Base-by-base conservation (phyloP, 129 eudicot genomes). In the Artemisia argyi region DNA sequence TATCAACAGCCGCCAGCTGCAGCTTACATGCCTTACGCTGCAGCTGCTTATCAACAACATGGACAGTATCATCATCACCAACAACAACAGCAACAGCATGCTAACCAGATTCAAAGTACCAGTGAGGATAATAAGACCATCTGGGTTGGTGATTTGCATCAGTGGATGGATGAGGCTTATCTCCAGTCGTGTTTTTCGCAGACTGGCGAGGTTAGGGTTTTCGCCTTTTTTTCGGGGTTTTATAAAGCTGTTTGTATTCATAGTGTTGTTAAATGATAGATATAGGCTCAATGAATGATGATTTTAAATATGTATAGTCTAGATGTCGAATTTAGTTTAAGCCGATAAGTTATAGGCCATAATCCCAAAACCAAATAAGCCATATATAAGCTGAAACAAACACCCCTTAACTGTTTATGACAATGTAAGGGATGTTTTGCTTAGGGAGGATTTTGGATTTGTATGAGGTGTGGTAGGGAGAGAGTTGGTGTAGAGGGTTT, bases 71-170 rank as follows among this genome's bases (percentile, higher is more conserved):
- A 67, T 28, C 84, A 64, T 0, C 81, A 65, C 4, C 65, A 52
- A 2, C 79, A 51, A 11, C 85, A 59, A 15, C 84, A 68, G 28
- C 68, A 54, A 46, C 80, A 54, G 28, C 22, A 22, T 60, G 70
- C 24, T 63, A 51, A 11, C 56, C 95, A 88, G 90, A 78, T 84
- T 72, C 90, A 83, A 69, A 48, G 82, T 55, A 56, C 84, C 0
- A 74, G 74, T 42, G 95, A 85, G 15, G 95, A 88, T 66, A 88
- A 85, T 47, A 81, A 80, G 50, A 88, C 90, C 39, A 73, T 88
- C 65, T 88, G 95, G 95, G 80, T 88, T 35, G 95, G 95, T 63
- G 95, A 88, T 76, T 86, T 88, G 13, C 88, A 80, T 49, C 82
- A 72, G 50, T 85, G 95, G 95, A 88, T 88, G 95, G 95, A 88